Evolutionary conservation across 495 filamentous ascomycete species (phyloP).

Genomic region (Hypoxylon cercidicola): DNA sequence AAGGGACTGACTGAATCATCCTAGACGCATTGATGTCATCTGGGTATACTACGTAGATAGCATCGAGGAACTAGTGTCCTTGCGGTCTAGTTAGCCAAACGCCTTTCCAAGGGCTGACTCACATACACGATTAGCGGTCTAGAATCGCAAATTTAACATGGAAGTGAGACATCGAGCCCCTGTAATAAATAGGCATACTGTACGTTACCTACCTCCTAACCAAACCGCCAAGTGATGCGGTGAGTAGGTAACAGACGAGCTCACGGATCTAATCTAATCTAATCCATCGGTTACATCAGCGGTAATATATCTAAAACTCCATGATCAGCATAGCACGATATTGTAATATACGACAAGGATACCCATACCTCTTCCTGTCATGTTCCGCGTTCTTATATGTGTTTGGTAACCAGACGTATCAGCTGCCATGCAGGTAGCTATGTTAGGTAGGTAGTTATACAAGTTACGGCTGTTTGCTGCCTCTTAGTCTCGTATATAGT

Average conservation of each 20-base stretch:
- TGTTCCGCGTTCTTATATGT: conserved; percentile 35
- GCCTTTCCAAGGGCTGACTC: neutral
- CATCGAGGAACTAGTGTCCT: neutral
- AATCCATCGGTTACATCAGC: neutral
- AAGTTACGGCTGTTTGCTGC: no score
- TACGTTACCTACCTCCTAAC: no score
- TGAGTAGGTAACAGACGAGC: neutral
- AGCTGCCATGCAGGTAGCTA: neutral
- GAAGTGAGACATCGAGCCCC: neutral
- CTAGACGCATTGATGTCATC: neutral
- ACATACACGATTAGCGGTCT: neutral
- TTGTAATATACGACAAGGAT: neutral
- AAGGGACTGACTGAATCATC: neutral
- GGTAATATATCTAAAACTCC: neutral
- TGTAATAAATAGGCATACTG: neutral
- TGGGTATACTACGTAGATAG: neutral
- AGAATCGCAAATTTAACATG: neutral
- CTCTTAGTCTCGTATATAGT: no score
- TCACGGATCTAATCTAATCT: neutral
- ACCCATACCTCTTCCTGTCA: neutral
- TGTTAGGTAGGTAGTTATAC: no score
- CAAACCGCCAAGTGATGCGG: neutral
- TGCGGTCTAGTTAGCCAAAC: neutral
- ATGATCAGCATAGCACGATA: no score
- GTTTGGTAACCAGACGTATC: conserved; percentile 40